A percentile compares a stretch with the other conserved stretches of the same genome.
Evolutionary conservation across 2,329 filamentous ascomycete genomes (phyloP).

Genomic region (Ophioceras dolichostomum): DNA sequence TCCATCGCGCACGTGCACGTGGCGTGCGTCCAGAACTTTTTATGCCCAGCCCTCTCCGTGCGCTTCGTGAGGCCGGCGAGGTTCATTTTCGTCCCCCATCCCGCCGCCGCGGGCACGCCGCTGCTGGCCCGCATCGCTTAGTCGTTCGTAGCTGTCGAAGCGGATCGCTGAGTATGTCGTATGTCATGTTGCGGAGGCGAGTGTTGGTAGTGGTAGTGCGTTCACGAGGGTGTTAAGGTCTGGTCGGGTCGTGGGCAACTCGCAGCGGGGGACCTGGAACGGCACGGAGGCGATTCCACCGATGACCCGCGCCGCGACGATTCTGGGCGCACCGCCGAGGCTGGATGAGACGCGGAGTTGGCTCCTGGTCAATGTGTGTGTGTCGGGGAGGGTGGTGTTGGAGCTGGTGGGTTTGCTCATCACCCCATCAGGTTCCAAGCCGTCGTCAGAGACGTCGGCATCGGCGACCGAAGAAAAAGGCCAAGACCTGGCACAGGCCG

Average conservation of each 20-base stretch:
- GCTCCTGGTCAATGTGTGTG: constrained; percentile 33
- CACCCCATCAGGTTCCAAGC: no score
- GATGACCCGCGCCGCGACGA: constrained; percentile 31
- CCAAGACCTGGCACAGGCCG: constrained; percentile 9
- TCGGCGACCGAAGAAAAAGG: background rate
- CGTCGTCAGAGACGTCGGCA: background rate
- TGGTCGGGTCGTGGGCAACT: constrained; percentile 39
- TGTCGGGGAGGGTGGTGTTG: constrained; percentile 22
- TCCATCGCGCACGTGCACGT: constrained; percentile 35
- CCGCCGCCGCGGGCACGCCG: constrained; percentile 24
- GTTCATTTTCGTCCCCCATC: constrained; percentile 31
- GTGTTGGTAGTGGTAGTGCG: constrained; percentile 6
- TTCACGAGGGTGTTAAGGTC: constrained; percentile 25
- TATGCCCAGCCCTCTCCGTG: constrained; percentile 24
- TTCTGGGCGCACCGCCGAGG: constrained; percentile 28
- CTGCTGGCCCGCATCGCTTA: constrained; percentile 22
- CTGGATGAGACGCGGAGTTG: constrained; percentile 31
- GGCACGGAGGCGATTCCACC: constrained; percentile 37
- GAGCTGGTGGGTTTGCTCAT: constrained; percentile 17
- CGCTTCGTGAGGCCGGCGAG: constrained; percentile 19
- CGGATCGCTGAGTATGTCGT: constrained; percentile 33
- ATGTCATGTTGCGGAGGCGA: constrained; percentile 10
- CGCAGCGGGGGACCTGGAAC: constrained; percentile 35
- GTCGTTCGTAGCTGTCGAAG: constrained; percentile 25
- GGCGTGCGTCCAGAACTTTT: constrained; percentile 29